Evolutionary conservation across 495 filamentous ascomycete genomes (phyloP).

Genomic region (Venustampulla echinocandica): DNA sequence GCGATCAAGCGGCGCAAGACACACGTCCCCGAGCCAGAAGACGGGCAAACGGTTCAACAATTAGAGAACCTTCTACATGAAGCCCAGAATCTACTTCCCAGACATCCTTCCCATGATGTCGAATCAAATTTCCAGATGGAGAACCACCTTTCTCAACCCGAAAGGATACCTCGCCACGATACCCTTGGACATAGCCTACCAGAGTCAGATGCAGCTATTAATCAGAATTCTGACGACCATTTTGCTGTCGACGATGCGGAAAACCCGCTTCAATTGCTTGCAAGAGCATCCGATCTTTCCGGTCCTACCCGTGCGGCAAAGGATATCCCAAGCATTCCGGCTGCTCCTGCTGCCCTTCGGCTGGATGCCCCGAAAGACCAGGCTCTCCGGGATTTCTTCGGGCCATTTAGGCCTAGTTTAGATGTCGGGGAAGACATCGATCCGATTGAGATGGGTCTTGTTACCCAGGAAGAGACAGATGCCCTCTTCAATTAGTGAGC

Average conservation of each 20-base stretch:
- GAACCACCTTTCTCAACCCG: background rate
- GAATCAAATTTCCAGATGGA: slow-evolving; percentile 7
- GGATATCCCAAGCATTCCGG: slow-evolving; percentile 1
- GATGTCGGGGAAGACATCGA: slow-evolving; percentile 56
- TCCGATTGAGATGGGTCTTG: slow-evolving; percentile 56
- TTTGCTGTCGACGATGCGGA: slow-evolving; percentile 63
- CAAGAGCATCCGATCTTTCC: slow-evolving; percentile 60
- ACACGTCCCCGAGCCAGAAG: slow-evolving; percentile 38
- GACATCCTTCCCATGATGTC: slow-evolving; percentile 17
- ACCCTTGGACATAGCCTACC: slow-evolving; percentile 13
- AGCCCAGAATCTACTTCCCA: slow-evolving; percentile 32
- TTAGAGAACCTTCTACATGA: slow-evolving; percentile 47
- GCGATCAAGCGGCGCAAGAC: slow-evolving; percentile 55
- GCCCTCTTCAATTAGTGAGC: slow-evolving; percentile 55
- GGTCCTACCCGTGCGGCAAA: slow-evolving; percentile 37
- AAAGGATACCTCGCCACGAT: no score
- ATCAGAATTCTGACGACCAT: slow-evolving; percentile 35
- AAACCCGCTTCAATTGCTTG: slow-evolving; percentile 63
- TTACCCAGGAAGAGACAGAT: slow-evolving; percentile 53
- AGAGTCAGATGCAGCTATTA: slow-evolving; percentile 24
- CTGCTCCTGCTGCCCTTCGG: background rate
- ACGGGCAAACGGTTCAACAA: slow-evolving; percentile 44
- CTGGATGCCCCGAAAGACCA: slow-evolving; percentile 3
- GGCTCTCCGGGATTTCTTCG: slow-evolving; percentile 46
- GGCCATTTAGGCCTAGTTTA: slow-evolving; percentile 47